A percentile compares a stretch with the other conserved stretches of the same genome.
These are phyloP conservation scores for Corchorus olitorius DNA, from an alignment of 345 rosid species.

Conservation along the genomic window DNA sequence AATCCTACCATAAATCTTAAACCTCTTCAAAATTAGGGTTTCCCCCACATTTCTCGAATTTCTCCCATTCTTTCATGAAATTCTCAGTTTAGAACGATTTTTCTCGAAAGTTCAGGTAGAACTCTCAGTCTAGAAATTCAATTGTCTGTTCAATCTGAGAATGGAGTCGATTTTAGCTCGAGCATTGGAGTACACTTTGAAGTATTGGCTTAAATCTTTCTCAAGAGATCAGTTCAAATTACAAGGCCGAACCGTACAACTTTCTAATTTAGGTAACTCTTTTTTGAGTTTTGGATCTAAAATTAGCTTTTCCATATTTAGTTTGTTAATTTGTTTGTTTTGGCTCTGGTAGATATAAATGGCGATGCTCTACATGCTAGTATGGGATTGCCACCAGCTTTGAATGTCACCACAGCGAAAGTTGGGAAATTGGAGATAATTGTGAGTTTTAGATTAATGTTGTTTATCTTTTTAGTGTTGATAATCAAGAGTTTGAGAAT, in stretches of 20 bases:
- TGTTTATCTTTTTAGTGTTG: background rate
- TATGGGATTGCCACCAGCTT: conserved; percentile 94
- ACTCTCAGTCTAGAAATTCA: background rate
- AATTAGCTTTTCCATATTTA: background rate
- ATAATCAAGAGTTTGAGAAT: background rate
- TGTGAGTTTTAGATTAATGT: conserved; percentile 43
- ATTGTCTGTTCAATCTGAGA: conserved; percentile 7
- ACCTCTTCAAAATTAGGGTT: conserved; percentile 32
- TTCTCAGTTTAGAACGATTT: conserved; percentile 7
- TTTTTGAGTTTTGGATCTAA: conserved; percentile 7
- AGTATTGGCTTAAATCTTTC: conserved; percentile 99
- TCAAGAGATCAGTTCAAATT: conserved; percentile 95
- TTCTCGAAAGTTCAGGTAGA: background rate
- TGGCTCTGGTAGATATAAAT: conserved; percentile 64
- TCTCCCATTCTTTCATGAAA: conserved; percentile 29
- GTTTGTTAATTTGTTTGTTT: background rate
- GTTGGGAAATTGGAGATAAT: conserved; percentile 83
- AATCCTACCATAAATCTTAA: conserved; percentile 5
- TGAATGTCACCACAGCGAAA: conserved; percentile 84
- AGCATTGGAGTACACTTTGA: conserved; percentile 96
- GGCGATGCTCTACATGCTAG: conserved; percentile 99
- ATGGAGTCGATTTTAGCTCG: conserved; percentile 98
- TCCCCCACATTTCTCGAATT: conserved; percentile 7
- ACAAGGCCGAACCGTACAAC: conserved; percentile 90
- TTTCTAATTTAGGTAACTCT: conserved; percentile 72